Conservation (phyloP, 2,329 filamentous ascomycete genomes). For the Alternaria sp. region DNA sequence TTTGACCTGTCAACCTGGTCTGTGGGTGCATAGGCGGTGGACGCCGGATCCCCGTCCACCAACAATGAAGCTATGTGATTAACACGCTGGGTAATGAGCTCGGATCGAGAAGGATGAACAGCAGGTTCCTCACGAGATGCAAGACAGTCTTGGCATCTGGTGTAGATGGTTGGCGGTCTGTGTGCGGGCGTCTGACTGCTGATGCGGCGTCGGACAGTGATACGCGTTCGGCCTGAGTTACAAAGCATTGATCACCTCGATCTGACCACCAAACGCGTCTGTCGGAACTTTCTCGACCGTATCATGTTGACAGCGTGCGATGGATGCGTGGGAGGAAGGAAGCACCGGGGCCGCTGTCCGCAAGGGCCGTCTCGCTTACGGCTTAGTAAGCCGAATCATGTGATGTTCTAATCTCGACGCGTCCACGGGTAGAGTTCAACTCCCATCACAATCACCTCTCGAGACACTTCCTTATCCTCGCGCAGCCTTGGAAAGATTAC, state of each 20-base stretch:
- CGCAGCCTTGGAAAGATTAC: not conserved
- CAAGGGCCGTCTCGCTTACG: not conserved
- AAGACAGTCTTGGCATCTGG: not conserved
- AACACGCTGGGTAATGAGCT: not conserved
- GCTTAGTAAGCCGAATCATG: not conserved
- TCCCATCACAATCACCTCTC: not conserved
- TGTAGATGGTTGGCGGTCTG: not conserved
- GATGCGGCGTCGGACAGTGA: not conserved
- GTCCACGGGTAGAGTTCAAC: not conserved
- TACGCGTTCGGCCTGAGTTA: not conserved
- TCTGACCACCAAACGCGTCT: not conserved
- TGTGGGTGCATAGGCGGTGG: not conserved
- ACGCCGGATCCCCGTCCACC: not conserved
- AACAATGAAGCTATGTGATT: not conserved
- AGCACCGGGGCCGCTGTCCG: not conserved
- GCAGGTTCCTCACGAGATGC: not conserved
- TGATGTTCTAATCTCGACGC: not conserved
- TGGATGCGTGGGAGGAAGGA: not conserved
- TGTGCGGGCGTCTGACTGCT: not conserved
- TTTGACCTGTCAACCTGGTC: not conserved
- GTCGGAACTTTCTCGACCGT: not conserved
- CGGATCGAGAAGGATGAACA: not conserved
- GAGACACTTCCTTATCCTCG: not conserved
- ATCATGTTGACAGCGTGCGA: not conserved
- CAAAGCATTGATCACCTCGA: not conserved